phyloP scores from a whole-genome alignment of 2,329 filamentous ascomycete genomes.

The Bipolaris gigantea region DNA sequence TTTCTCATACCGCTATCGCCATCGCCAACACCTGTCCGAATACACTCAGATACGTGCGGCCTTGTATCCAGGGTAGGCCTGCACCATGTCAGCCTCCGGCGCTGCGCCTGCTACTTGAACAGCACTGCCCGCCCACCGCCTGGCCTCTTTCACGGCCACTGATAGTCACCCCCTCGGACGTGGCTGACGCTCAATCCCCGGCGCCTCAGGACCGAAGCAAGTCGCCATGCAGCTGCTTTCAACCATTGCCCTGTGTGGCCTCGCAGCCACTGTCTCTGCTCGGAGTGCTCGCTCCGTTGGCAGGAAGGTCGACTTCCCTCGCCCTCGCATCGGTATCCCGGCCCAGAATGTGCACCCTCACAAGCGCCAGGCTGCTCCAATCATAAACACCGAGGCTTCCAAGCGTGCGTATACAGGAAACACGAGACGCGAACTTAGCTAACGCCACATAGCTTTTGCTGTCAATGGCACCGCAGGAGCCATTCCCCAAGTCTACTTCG shows the following conservation, averaged over 20 bases:
- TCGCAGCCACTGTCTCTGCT: constrained; percentile 32
- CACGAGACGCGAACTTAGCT: background rate
- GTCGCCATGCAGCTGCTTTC: constrained; percentile 38
- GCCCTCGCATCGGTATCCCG: constrained; percentile 30
- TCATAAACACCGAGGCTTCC: constrained; percentile 47
- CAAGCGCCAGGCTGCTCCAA: constrained; percentile 26
- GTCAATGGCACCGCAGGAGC: constrained; percentile 44
- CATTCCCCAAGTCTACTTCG: constrained; percentile 54
- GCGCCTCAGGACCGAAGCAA: constrained; percentile 4
- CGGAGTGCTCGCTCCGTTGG: constrained; percentile 35
- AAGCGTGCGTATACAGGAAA: constrained; percentile 15
- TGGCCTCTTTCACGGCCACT: constrained; percentile 3
- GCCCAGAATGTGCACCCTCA: constrained; percentile 19
- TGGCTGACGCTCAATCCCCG: background rate
- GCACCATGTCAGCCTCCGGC: constrained; percentile 12
- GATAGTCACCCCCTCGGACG: constrained; percentile 6
- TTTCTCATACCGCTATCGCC: constrained; percentile 10
- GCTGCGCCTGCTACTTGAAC: constrained; percentile 3
- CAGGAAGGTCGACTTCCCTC: constrained; percentile 34
- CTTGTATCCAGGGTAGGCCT: constrained; percentile 6
- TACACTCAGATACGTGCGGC: constrained; percentile 8
- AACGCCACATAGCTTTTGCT: constrained; percentile 33
- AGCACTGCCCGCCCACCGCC: background rate
- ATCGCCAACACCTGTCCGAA: constrained; percentile 13
- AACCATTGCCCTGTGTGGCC: constrained; percentile 33